Evolutionary conservation across 257 asterid species (phyloP).

Genomic region (Agastache rugosa): DNA sequence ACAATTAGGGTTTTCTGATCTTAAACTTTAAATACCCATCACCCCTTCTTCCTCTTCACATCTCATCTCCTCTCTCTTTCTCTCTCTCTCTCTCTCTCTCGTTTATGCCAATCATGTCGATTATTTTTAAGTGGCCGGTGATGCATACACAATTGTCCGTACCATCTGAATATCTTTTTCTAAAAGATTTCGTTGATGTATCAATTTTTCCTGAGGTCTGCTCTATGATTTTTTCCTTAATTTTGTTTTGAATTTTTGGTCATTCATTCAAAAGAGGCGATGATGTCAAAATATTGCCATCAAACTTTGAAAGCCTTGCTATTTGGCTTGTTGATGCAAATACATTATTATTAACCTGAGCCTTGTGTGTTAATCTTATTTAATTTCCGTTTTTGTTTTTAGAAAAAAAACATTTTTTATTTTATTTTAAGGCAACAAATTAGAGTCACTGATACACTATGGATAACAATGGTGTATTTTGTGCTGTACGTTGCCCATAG

Average conservation of each 20-base stretch:
- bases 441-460: slow-evolving; percentile 77
- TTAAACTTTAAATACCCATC: slow-evolving; percentile 7
- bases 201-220: slow-evolving; percentile 53
- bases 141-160: slow-evolving; percentile 74
- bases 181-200: slow-evolving; percentile 45
- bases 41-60: background rate
- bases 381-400: background rate
- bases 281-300: slow-evolving; percentile 47
- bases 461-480: slow-evolving; percentile 54
- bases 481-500: slow-evolving; percentile 83
- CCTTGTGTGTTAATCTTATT: slow-evolving; percentile 11
- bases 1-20: slow-evolving; percentile 33
- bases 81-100: background rate
- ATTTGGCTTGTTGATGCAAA: slow-evolving; percentile 46
- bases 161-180: slow-evolving; percentile 61
- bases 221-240: background rate
- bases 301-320: slow-evolving; percentile 50
- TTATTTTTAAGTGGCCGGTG: slow-evolving; percentile 43
- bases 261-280: background rate
- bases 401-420: too few species aligned
- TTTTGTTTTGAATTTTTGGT: background rate
- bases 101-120: background rate
- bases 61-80: background rate
- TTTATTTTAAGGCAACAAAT: slow-evolving; percentile 49
- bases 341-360: slow-evolving; percentile 30